A percentile compares a stretch with the other conserved stretches of the same genome.
Evolutionary conservation across 345 rosid genomes (phyloP).

Genomic region (Eutrema japonicum): DNA sequence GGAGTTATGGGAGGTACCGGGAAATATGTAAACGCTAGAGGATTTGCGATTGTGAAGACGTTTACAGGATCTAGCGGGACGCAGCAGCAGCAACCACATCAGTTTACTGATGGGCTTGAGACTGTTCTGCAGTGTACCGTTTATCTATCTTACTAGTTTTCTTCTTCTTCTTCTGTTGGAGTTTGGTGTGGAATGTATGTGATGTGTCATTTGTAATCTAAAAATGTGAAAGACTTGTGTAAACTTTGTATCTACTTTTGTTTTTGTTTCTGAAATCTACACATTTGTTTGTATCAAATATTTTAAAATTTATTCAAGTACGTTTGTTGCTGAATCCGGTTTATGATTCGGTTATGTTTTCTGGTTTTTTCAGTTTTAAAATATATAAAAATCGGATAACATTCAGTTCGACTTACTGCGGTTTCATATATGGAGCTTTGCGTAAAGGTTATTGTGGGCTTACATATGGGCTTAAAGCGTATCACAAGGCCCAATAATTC

Average conservation of each 20-base stretch:
- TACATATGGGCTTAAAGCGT: too few relatives aligned
- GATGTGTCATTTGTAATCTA: constrained; percentile 32
- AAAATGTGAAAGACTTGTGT: constrained; percentile 25
- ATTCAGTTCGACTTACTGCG: too few relatives aligned
- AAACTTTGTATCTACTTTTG: not conserved
- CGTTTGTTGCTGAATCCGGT: too few relatives aligned
- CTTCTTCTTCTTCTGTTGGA: not conserved
- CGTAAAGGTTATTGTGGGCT: too few relatives aligned
- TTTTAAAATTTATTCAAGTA: too few relatives aligned
- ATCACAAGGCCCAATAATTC: too few relatives aligned
- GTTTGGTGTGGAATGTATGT: constrained; percentile 31
- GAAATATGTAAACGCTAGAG: constrained; percentile 74
- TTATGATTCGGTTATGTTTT: too few relatives aligned
- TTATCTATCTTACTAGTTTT: constrained; percentile 55
- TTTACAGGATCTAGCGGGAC: constrained; percentile 55
- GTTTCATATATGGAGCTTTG: too few relatives aligned
- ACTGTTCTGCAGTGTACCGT: constrained; percentile 63
- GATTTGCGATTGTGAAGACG: constrained; percentile 70
- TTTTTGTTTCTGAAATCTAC: not conserved
- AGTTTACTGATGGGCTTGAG: constrained; percentile 68
- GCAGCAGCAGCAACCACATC: constrained; percentile 43
- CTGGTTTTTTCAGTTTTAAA: too few relatives aligned
- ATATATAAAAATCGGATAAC: too few relatives aligned
- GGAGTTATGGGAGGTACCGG: constrained; percentile 94
- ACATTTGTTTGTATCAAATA: not conserved